Evolutionary conservation across 208 protist species (phyloP).

Genomic region (Acanthamoeba royreba): DNA sequence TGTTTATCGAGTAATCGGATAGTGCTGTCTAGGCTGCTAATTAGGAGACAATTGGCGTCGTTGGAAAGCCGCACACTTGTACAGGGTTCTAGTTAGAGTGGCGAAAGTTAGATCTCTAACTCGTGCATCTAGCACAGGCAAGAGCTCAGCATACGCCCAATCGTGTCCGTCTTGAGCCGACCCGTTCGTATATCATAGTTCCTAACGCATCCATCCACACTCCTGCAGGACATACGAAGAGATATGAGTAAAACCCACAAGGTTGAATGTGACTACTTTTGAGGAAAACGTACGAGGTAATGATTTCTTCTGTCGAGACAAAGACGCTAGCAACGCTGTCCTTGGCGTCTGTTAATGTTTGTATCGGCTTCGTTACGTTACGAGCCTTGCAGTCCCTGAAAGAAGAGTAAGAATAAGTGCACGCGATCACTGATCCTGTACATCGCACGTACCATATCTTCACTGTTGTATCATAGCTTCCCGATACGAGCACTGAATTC

Average conservation of each 20-base stretch:
- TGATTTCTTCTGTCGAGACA: constrained; percentile 24
- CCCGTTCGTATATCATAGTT: constrained; percentile 53
- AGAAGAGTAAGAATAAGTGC: not conserved
- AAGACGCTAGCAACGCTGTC: constrained; percentile 49
- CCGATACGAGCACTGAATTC: constrained; percentile 18
- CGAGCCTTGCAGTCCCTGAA: constrained; percentile 32
- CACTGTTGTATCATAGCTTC: constrained; percentile 55
- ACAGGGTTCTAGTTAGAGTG: constrained; percentile 34
- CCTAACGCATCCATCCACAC: constrained; percentile 49
- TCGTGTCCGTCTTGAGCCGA: constrained; percentile 29
- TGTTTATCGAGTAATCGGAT: constrained; percentile 50
- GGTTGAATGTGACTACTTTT: too few relatives aligned
- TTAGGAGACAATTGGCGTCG: constrained; percentile 48
- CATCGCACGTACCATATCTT: not conserved
- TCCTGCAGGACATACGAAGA: not conserved
- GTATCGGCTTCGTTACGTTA: constrained; percentile 43
- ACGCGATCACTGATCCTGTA: not conserved
- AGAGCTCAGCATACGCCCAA: not conserved
- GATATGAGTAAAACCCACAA: not conserved
- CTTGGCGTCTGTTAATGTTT: constrained; percentile 49
- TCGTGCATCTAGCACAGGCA: not conserved
- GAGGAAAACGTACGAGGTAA: constrained; percentile 36
- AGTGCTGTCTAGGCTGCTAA: constrained; percentile 33
- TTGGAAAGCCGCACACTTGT: constrained; percentile 48
- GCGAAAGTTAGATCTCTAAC: too few relatives aligned